Evolutionary conservation across 306 rosid genomes (phyloP), one percentile per base, ranked within the genome.

Genomic region (Trifolium fragiferum): DNA sequence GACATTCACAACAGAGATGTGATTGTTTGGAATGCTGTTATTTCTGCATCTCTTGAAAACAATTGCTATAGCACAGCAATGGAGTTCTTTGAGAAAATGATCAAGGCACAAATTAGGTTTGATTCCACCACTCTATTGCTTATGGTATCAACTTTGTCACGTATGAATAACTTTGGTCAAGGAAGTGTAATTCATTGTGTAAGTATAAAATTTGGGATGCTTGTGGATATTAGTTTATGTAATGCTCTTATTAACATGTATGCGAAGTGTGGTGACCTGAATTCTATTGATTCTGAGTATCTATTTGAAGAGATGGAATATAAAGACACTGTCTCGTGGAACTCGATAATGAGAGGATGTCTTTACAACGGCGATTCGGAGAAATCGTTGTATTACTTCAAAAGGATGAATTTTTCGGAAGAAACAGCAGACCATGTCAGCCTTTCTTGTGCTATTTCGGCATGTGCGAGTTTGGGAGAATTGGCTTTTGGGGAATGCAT

Each of bases 61-160:
- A 82, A 82, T 11, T 81, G 57, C 66, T 73, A 71, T 61, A 68
- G 10, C 18, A 70, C 64, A 51, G 85, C 89, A 43, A 69, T 76
- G 79, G 73, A 69, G 60, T 75, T 82, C 67, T 82, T 87, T 37
- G 73, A 53, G 59, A 63, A 68, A 66, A 87, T 87, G 89, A 44
- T 73, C 47, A 59, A 72, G 41, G 72, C 37, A 6, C 75, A 71
- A 75, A 68, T 49, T 37, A 82, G 78, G 71, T 85, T 82, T 76
- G 89, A 87, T 81, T 87, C 89, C 63, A 87, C 82, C 46, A 87
- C 91, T 82, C 84, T 87, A 15, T 82, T 84, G 82, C 86, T 87
- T 59, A 76, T 82, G 78, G 79, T 78, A 60, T 85, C 84, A 12
- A 66, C 84, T 72, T 85, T 82, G 27, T 57, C 70, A 9, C 78